Conservation (phyloP, 2,329 filamentous ascomycete species). For the Epichloe amarillans region DNA sequence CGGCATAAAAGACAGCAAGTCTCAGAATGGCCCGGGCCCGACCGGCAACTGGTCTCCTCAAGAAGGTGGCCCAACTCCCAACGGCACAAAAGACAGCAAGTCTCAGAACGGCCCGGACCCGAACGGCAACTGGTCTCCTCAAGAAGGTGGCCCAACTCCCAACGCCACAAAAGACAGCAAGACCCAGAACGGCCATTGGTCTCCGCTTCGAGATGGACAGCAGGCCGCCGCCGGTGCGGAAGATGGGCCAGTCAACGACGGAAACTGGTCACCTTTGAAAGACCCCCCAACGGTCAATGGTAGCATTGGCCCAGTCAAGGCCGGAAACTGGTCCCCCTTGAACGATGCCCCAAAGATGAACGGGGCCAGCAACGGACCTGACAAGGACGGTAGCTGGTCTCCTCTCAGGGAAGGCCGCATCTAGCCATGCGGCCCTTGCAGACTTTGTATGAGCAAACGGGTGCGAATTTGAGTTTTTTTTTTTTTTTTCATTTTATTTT, state of each 20-base stretch:
- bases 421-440: not conserved
- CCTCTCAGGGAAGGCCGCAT: not conserved
- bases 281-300: too few relatives aligned
- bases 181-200: not conserved
- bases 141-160: not conserved
- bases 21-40: too few relatives aligned
- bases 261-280: too few relatives aligned
- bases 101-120: too few relatives aligned
- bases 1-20: too few relatives aligned
- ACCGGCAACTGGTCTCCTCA: not conserved
- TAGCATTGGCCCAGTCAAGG: accelerated
- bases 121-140: not conserved
- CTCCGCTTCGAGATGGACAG: too few relatives aligned
- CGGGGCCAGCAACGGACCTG: not conserved
- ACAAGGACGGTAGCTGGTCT: not conserved
- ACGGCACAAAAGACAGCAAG: too few relatives aligned
- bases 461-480: not conserved
- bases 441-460: not conserved
- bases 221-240: too few relatives aligned
- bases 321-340: not conserved
- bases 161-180: not conserved
- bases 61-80: accelerated
- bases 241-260: too few relatives aligned
- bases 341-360: not conserved
- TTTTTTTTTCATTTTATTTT: not conserved